Base-by-base conservation (phyloP, 2,329 filamentous ascomycete genomes). In the Colletotrichum sidae region DNA sequence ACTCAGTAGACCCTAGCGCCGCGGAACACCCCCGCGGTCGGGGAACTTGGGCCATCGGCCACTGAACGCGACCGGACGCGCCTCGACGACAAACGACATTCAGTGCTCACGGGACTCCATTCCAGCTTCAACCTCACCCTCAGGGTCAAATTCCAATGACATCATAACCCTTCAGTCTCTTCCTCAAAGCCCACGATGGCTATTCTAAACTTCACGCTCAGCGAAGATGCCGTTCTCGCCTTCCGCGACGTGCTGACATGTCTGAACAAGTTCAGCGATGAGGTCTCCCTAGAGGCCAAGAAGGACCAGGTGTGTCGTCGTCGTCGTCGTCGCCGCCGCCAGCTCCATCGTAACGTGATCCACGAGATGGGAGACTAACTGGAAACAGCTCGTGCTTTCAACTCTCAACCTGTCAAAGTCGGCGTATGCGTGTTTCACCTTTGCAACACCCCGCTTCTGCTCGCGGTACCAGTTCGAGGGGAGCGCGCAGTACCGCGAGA, bases 381-480 rank as follows among this genome's bases (percentile, higher is more conserved):
- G 8, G 2, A n/a, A 7, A 38, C 53, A 92, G 92, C 85, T 95
- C 69, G 83, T 90, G 5, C 82, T 95, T 59, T 93, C 91, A 12
- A 88, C 92, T 12, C 81, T 95, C 68, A 95, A 95, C 75, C 86
- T 87, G n/a, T 92, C 92, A 60, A 93, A 92, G 73, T 93, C 92
- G 4, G 91, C 91, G 15, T 94, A 94, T 75, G 89, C 90, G 34
- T 90, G 90, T 64, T 90, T 93, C 71, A 85, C 86, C 8, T 88
- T 94, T 57, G 82, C 90, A 47, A 84, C 86, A 45, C 86, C 81
- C 69, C 84, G 86, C 44, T 94, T 94, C 80, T 94, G 94, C 78
- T 86, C 89, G 7, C 86, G 85, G 41, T 95, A 94, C 77, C 84
- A 86, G 56, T 95, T 88, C 70, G 83, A 87, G 60, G 86, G 85